Conservation (phyloP, 1,284 basidiomycete species). For the Taiwanofungus camphoratus region DNA sequence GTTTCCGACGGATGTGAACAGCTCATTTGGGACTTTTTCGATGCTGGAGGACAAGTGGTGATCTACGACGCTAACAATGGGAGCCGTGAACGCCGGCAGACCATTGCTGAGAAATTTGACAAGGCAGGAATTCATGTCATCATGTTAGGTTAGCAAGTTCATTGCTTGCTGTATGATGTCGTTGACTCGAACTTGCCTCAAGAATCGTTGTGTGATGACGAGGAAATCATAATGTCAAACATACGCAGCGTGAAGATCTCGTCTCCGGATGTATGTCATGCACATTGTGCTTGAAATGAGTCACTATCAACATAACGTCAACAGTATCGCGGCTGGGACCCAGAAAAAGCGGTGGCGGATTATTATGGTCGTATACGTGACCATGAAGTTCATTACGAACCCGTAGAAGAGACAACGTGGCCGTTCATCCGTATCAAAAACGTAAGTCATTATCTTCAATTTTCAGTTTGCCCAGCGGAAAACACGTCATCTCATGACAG, state of each 20-base stretch:
- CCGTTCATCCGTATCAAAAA: slow-evolving; percentile 97
- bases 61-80: slow-evolving; percentile 99
- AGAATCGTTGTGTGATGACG: slow-evolving; percentile 87
- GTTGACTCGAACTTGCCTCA: slow-evolving; percentile 1
- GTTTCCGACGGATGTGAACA: slow-evolving; percentile 83
- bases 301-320: slow-evolving; percentile 1
- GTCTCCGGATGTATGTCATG: slow-evolving; percentile 79
- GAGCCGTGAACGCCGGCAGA: slow-evolving; percentile 59
- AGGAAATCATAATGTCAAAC: slow-evolving; percentile 90
- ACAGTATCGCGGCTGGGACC: slow-evolving; percentile 90
- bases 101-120: slow-evolving; percentile 81
- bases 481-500: slow-evolving; percentile 31
- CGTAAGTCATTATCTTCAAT: slow-evolving; percentile 37
- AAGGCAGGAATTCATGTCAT: slow-evolving; percentile 85
- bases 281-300: slow-evolving; percentile 1
- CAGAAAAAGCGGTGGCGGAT: slow-evolving; percentile 86
- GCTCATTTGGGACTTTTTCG: slow-evolving; percentile 87
- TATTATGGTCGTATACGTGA: slow-evolving; percentile 88
- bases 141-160: slow-evolving; percentile 67
- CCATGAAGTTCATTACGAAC: slow-evolving; percentile 86
- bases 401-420: slow-evolving; percentile 79
- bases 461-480: neutral
- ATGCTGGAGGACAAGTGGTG: slow-evolving; percentile 86
- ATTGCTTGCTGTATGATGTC: slow-evolving; percentile 5
- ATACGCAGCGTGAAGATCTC: slow-evolving; percentile 97